These are phyloP conservation scores for Neonectria sp. DNA, from an alignment of 2,329 filamentous ascomycete genomes.

Conservation along the genomic window DNA sequence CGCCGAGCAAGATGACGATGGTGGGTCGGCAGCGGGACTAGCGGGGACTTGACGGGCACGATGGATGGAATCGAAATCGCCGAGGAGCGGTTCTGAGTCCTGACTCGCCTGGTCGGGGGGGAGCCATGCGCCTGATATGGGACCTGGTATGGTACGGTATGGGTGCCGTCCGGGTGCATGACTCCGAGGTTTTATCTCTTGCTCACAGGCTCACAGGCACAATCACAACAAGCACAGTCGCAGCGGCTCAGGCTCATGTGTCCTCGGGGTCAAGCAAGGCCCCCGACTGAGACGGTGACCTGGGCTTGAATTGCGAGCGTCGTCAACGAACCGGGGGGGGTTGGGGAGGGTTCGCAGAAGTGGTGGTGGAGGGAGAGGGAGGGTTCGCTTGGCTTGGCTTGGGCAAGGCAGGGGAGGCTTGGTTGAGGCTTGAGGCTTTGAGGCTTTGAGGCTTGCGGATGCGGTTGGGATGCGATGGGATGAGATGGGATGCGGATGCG, in stretches of 20 bases:
- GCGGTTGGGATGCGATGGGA: background rate
- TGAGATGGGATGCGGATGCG: constrained; percentile 1
- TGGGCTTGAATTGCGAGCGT: constrained; percentile 1
- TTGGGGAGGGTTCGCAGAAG: background rate
- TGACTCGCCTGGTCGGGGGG: constrained; percentile 18
- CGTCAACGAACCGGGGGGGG: background rate
- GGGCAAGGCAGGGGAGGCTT: background rate
- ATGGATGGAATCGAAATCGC: constrained; percentile 19
- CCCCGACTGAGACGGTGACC: background rate
- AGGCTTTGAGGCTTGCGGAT: background rate
- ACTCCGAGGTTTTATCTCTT: background rate
- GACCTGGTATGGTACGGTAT: background rate
- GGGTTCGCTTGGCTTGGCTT: background rate
- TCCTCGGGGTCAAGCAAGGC: constrained; percentile 27
- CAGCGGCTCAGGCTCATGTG: background rate
- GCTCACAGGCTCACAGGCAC: background rate
- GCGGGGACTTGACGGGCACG: constrained; percentile 28
- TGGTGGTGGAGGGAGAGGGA: background rate
- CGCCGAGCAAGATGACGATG: constrained; percentile 49
- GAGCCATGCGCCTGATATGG: constrained; percentile 13
- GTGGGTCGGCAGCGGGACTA: constrained; percentile 41
- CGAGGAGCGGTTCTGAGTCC: constrained; percentile 6
- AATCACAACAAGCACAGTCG: background rate
- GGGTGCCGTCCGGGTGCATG: background rate
- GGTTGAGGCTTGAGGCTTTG: background rate